Conservation (phyloP, 192 early-diverging fungal species). For the Spizellomyces sp. region DNA sequence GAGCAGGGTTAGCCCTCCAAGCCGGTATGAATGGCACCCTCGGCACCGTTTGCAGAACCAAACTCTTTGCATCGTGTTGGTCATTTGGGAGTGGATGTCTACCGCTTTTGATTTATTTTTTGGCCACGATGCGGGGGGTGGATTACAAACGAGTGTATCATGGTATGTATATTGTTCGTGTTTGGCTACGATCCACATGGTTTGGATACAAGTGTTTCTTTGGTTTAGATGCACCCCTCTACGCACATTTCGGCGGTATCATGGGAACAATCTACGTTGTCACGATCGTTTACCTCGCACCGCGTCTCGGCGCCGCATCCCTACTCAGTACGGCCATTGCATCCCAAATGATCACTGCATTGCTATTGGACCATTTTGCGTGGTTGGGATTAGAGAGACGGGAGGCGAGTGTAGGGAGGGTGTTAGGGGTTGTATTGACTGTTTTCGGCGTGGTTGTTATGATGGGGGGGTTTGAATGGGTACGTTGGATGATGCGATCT, state of each 20-base stretch:
- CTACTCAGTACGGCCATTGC: slow-evolving; percentile 15
- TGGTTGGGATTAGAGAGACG: slow-evolving; percentile 21
- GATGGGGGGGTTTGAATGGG: slow-evolving; percentile 4
- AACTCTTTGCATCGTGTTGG: slow-evolving; percentile 13
- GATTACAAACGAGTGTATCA: neutral
- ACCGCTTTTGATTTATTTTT: slow-evolving; percentile 24
- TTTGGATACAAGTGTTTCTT: neutral
- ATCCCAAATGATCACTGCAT: slow-evolving; percentile 20
- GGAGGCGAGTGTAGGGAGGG: slow-evolving; percentile 21
- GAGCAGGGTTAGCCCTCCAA: slow-evolving; percentile 17
- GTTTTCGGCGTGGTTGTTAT: slow-evolving; percentile 20
- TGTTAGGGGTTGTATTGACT: slow-evolving; percentile 21
- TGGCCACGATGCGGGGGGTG: neutral
- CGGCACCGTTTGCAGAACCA: neutral
- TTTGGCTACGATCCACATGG: neutral
- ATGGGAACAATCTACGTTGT: slow-evolving; percentile 24
- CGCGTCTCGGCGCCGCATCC: slow-evolving; percentile 24
- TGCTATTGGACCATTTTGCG: slow-evolving; percentile 27
- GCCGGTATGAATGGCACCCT: slow-evolving; percentile 24
- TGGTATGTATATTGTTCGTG: neutral
- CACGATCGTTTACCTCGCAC: slow-evolving; percentile 14
- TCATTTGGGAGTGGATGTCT: slow-evolving; percentile 14
- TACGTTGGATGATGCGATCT: neutral
- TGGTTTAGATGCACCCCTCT: slow-evolving; percentile 29
- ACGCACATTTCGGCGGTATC: slow-evolving; percentile 23